phyloP scores from a whole-genome alignment of 2,329 filamentous ascomycete genomes.

The Myrmaecium sp. region DNA sequence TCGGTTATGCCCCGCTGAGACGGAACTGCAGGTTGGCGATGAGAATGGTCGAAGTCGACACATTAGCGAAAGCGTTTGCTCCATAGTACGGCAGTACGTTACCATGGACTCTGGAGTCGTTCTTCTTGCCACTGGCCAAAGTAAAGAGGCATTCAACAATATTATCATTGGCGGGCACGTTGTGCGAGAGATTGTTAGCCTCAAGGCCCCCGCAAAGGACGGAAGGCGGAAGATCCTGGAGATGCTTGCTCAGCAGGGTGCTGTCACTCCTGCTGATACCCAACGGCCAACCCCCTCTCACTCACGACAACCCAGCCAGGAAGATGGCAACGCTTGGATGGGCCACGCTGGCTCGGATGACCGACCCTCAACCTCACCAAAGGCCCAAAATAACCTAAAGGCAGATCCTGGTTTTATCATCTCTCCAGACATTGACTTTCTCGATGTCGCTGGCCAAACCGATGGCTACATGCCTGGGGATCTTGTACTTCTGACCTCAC shows the following conservation, averaged over 20 bases:
- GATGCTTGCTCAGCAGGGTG: conserved; percentile 46
- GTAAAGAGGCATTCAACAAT: conserved; percentile 83
- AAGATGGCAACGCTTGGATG: conserved; percentile 44
- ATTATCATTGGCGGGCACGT: conserved; percentile 83
- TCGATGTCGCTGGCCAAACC: conserved; percentile 83
- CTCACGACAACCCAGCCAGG: conserved; percentile 10
- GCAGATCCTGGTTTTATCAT: conserved; percentile 45
- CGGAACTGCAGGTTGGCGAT: conserved; percentile 81
- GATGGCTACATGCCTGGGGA: conserved; percentile 98
- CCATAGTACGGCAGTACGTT: conserved; percentile 72
- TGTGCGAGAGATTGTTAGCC: conserved; percentile 72
- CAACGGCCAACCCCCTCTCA: too few species aligned
- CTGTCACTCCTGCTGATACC: too few species aligned
- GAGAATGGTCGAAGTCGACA: conserved; percentile 88
- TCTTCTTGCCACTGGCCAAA: conserved; percentile 75
- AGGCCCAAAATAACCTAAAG: neutral
- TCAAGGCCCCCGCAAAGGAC: conserved; percentile 89
- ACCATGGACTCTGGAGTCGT: conserved; percentile 65
- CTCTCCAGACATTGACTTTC: conserved; percentile 65
- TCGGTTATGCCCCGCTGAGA: conserved; percentile 81
- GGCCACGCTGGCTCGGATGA: conserved; percentile 34
- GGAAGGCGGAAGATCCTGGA: conserved; percentile 70
- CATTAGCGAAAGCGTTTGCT: conserved; percentile 74
- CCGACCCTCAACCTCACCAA: conserved; percentile 27
- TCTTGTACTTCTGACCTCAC: conserved; percentile 65